Percentiles rank a stretch among this genome's conserved stretches.
phyloP scores from a whole-genome alignment of 768 basidiomycete genomes.

The Exsudoporus frostii region DNA sequence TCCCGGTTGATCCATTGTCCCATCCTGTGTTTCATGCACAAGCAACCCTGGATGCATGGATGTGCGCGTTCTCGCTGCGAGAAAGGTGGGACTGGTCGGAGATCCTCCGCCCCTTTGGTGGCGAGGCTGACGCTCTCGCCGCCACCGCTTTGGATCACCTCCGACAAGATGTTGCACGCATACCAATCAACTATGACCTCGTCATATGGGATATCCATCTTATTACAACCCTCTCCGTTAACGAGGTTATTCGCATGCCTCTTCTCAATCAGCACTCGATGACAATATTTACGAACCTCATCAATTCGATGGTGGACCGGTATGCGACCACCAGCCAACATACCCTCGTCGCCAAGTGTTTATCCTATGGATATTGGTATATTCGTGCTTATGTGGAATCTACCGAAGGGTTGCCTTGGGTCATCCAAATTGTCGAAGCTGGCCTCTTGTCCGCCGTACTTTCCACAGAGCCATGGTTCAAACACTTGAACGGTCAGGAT shows the following conservation, averaged over 20 bases:
- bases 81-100: slow-evolving; percentile 30
- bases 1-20: background rate
- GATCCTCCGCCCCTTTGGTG: slow-evolving; percentile 22
- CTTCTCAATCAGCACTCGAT: slow-evolving; percentile 24
- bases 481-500: slow-evolving; percentile 13
- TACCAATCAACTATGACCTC: slow-evolving; percentile 24
- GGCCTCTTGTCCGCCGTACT: slow-evolving; percentile 26
- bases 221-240: slow-evolving; percentile 24
- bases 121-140: slow-evolving; percentile 17
- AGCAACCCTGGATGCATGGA: slow-evolving; percentile 26
- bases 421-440: slow-evolving; percentile 23
- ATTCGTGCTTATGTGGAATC: slow-evolving; percentile 27
- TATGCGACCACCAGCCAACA: slow-evolving; percentile 2
- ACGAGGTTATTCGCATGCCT: slow-evolving; percentile 21
- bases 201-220: slow-evolving; percentile 32
- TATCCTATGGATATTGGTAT: slow-evolving; percentile 31
- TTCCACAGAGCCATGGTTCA: slow-evolving; percentile 26
- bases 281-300: slow-evolving; percentile 12
- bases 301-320: slow-evolving; percentile 13
- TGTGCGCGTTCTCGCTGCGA: slow-evolving; percentile 21
- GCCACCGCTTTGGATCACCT: slow-evolving; percentile 25
- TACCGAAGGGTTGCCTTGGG: slow-evolving; percentile 26
- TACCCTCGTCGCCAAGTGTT: slow-evolving; percentile 19
- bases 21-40: slow-evolving; percentile 6
- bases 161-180: slow-evolving; percentile 19